Evolutionary conservation across 2,329 filamentous ascomycete species (phyloP).

Genomic region (Mycosphaerella sp.): DNA sequence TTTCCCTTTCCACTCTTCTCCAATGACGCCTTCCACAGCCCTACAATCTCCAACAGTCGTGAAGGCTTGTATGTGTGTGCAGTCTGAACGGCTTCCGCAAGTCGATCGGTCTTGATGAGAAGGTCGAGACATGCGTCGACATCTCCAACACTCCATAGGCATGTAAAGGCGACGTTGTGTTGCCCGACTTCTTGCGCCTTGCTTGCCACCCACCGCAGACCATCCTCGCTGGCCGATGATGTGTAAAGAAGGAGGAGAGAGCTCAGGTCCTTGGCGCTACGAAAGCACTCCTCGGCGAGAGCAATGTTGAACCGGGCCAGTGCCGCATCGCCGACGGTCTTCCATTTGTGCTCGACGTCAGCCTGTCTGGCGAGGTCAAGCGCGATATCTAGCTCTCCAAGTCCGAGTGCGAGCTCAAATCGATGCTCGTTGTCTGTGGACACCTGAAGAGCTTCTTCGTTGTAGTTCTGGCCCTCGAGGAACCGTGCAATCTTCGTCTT

Average conservation of each 20-base stretch:
- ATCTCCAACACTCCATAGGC: constrained; percentile 80
- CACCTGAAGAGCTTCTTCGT: constrained; percentile 89
- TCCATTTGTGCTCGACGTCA: constrained; percentile 96
- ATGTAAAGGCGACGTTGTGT: constrained; percentile 90
- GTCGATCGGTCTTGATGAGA: constrained; percentile 68
- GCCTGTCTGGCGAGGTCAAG: constrained; percentile 75
- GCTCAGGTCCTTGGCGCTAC: constrained; percentile 81
- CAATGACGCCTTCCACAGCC: constrained; percentile 73
- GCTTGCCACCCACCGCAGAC: constrained; percentile 63
- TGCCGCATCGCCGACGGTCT: constrained; percentile 89
- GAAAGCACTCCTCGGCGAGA: constrained; percentile 89
- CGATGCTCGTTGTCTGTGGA: constrained; percentile 94
- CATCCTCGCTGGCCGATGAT: constrained; percentile 70
- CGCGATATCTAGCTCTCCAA: constrained; percentile 79
- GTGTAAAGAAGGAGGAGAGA: constrained; percentile 84
- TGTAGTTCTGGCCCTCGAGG: constrained; percentile 93
- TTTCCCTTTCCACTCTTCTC: constrained; percentile 82
- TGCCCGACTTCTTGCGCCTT: constrained; percentile 70
- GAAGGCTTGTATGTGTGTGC: constrained; percentile 94
- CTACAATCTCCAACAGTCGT: constrained; percentile 59
- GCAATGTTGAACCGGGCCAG: constrained; percentile 78
- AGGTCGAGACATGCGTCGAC: constrained; percentile 74
- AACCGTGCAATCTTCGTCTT: constrained; percentile 98
- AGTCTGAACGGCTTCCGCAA: constrained; percentile 83
- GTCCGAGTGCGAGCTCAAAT: constrained; percentile 79